Base-by-base conservation (phyloP, 2,329 filamentous ascomycete species). In the Daldinia sp. region DNA sequence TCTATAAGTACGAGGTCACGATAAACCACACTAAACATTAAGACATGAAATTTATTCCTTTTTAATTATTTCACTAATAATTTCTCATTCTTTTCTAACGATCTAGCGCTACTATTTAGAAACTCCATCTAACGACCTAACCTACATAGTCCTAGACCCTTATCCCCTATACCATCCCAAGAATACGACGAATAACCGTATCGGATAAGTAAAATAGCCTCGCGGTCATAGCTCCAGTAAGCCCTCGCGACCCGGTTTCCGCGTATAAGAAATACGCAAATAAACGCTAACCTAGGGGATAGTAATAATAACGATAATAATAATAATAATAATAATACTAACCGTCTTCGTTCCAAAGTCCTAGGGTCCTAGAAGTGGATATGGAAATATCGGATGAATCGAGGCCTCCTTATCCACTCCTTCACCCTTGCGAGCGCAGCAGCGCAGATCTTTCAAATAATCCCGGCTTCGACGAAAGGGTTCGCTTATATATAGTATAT, bases 371-470 rank as follows among this genome's bases (percentile, higher is more conserved):
- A 25, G 39, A 27, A 27, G 39, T 25, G 39, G 39, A 25, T 43
- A 43, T 37, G 6, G 25, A 13, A n/a, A 43, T 43, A 25, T 27
- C n/a, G n/a, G n/a, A 25, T 43, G 19, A 25, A 6, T 27, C 39
- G 39, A 45, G 39, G 39, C 39, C 39, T 45, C 39, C 39, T 41
- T 9, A 45, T 45, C 39, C 39, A 45, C 39, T 21, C 21, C n/a
- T n/a, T 8, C 21, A 23, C 39, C 39, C 39, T 23, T 23, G 39
- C 4, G 19, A 13, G 17, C 37, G 8, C 37, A 21, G 8, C 37
- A 21, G 39, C 10, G 39, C 39, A 8, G 39, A 11, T 43, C 39
- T n/a, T n/a, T n/a, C n/a, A n/a, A 11, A 43, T 2, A n/a, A 25
- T 11, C 37, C 37, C 11, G 21, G 39, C 9, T 25, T 13, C 10